Evolutionary conservation across 2,329 filamentous ascomycete species (phyloP), one percentile per base, ranked within the genome.

Genomic region (Juglanconis sp.): DNA sequence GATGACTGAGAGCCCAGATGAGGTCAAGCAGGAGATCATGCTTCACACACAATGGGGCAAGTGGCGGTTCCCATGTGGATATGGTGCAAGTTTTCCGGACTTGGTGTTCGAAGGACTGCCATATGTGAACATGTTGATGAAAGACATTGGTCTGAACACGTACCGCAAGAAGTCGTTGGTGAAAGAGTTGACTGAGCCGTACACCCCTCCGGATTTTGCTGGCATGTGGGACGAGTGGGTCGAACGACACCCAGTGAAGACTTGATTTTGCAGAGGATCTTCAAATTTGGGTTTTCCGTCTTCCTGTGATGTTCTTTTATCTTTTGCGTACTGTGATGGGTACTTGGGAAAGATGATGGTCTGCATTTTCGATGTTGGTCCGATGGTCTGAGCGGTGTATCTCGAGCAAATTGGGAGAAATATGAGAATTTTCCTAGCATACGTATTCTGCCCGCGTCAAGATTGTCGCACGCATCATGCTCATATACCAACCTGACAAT

Each of bases 51-150:
- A 83, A 61, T 88, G 81, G 66, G 81, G 80, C 3, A 77, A 75
- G 44, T 79, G 79, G 73, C 74, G 83, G n/a, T 82, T 82, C 63
- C 77, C 79, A 0, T 74, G 70, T 54, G 83, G 83, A 0, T 81
- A 81, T 61, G 83, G 83, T 1, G 75, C 74, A 5, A 71, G 71
- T 50, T 72, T 77, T 53, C 80, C 80, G 0, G 85, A 87, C 66
- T 80, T 87, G 54, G 83, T 84, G 3, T 87, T 87, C 61, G 85
- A 88, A 69, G 77, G 77, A 0, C 62, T 88, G 38, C 84, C 84
- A 3, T 89, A 87, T 68, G 63, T 68, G 6, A 68, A 73, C 24
- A 63, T 64, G 63, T 34, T 68, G 42, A 53, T 66, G 58, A 56
- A 52, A 24, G 66, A 68, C 36, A 35, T 68, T 34, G 61, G 63